phyloP scores from a whole-genome alignment of 441 rosid species.

The Corymbia citriodora region DNA sequence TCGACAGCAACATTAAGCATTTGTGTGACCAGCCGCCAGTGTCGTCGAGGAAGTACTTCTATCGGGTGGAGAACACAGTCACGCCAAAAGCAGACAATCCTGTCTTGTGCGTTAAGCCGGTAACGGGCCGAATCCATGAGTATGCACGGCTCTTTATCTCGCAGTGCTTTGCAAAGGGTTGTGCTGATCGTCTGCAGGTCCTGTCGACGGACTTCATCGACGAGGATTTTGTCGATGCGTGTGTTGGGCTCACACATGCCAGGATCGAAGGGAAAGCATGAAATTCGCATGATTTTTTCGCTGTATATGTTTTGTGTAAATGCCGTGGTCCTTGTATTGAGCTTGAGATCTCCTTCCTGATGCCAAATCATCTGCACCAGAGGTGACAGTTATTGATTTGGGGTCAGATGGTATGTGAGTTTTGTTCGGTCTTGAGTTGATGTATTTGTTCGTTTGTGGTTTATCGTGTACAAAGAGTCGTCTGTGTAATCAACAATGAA shows the following conservation, averaged over 20 bases:
- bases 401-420: not conserved
- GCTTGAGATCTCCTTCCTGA: not conserved
- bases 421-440: not conserved
- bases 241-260: constrained; percentile 9
- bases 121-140: constrained; percentile 3
- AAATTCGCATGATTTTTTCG: not conserved
- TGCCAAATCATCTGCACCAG: not conserved
- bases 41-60: constrained; percentile 8
- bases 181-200: constrained; percentile 1
- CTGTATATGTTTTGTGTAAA: not conserved
- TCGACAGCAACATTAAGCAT: constrained; percentile 5
- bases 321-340: not conserved
- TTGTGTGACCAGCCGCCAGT: constrained; percentile 4
- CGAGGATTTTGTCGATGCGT: constrained; percentile 8
- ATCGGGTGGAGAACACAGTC: constrained; percentile 12
- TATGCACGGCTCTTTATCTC: constrained; percentile 8
- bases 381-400: not conserved
- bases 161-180: not conserved
- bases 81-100: constrained; percentile 12
- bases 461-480: not conserved
- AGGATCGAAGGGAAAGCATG: not conserved
- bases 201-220: constrained; percentile 11
- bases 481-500: rapidly evolving
- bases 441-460: not conserved
- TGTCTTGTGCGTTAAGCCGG: constrained; percentile 4